Base-by-base conservation (phyloP, 805 yeast genomes). In the Yarrowia bubula region DNA sequence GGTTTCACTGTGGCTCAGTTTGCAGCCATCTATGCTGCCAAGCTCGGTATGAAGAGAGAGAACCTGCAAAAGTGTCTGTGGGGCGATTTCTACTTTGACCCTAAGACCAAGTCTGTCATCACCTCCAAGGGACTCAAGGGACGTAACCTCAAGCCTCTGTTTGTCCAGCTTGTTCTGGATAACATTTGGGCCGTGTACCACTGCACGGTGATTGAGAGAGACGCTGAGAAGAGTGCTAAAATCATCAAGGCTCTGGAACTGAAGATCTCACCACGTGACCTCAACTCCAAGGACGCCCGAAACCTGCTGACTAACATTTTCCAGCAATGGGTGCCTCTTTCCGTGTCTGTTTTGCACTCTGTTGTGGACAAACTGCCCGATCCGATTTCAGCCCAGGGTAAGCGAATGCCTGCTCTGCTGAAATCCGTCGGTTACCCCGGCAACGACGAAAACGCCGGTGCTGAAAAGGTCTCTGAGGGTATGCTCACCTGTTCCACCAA, bases 251-350 rank as follows among this genome's bases (percentile, higher is more conserved):
- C 95, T 9, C 77, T 95, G 55, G 84, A 84, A 17, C 83, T 91
- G 60, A 87, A 86, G 68, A 76, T 93, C 1, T 71, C 81, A 1
- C 90, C 95, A 6, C 80, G 96, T 67, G 97, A 92, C 69, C 72
- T 91, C 65, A 81, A 88, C 65, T 86, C 96, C 0, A 90, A 88
- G 70, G 98, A 93, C 72, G 80, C 85, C 51, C 86, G 85, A 67
- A 79, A 78, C 64, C 75, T 91, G 50, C 74, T 92, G 17, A 82
- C 81, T 65, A 79, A 85, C 8, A 83, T 95, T 4, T 85, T 93
- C 84, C 85, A 91, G 1, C 98, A 93, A 73, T 95, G 99, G 98
- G 78, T 95, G 22, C 98, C 99, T 0, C 84, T 95, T 4, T 88
- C 98, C 28, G 87, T 89, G 42, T 90, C 98, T 0, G 83, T 93